These are phyloP conservation scores for Microstroma glucosiphilum DNA, from an alignment of 1,284 basidiomycete genomes.

Conservation along the genomic window DNA sequence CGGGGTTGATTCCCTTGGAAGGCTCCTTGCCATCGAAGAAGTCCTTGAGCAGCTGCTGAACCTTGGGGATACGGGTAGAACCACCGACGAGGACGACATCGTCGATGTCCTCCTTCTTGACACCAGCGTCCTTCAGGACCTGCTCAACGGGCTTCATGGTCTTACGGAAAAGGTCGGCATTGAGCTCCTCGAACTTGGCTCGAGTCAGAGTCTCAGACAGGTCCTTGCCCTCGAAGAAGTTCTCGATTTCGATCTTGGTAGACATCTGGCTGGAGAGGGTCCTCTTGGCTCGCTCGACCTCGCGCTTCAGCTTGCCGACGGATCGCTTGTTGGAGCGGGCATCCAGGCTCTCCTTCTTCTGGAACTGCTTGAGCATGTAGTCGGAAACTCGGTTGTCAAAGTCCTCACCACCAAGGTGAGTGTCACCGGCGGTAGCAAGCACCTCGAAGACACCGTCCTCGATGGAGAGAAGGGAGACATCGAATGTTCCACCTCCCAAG, in stretches of 20 bases:
- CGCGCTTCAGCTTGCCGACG: constrained; percentile 92
- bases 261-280: constrained; percentile 77
- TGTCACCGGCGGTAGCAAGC: constrained; percentile 95
- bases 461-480: constrained; percentile 94
- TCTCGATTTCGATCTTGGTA: constrained; percentile 68
- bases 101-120: constrained; percentile 94
- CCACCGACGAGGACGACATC: constrained; percentile 87
- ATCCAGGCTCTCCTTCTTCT: constrained; percentile 57
- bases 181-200: constrained; percentile 97
- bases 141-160: constrained; percentile 99
- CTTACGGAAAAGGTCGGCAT: constrained; percentile 97
- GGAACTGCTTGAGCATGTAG: constrained; percentile 51
- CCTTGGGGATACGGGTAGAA: constrained; percentile 97
- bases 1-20: constrained; percentile 87
- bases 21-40: constrained; percentile 85
- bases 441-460: constrained; percentile 95
- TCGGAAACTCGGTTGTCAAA: constrained; percentile 73
- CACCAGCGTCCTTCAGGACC: constrained; percentile 91
- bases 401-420: constrained; percentile 97
- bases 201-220: constrained; percentile 93
- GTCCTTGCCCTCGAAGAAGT: constrained; percentile 91
- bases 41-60: constrained; percentile 90
- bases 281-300: constrained; percentile 97
- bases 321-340: constrained; percentile 79
- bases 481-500: constrained; percentile 96